Evolutionary conservation across 2,329 filamentous ascomycete species (phyloP), one percentile per base, ranked within the genome.

Genomic region (Aspergillus sp.): DNA sequence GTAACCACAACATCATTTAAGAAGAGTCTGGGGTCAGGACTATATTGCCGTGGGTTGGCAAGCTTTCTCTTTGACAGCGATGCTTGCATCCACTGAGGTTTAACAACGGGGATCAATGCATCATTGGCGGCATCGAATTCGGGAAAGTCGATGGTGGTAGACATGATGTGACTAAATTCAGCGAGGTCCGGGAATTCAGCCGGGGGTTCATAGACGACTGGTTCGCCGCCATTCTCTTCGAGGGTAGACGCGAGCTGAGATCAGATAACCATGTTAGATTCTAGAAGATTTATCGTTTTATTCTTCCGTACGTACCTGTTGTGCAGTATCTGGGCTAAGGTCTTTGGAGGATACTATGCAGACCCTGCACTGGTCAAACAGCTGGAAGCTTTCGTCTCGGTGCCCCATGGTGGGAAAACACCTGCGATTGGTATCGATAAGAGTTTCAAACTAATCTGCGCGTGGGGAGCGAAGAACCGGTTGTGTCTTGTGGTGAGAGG

Each of bases 141-240:
- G n/a, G 90, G 87, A 66, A 99, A 99, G 72, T 99, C 92, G 74
- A 91, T 89, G 1, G 89, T 93, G 58, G 87, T 86, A 56, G 93
- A 83, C 62, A 91, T 79, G 59, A 91, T 83, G 70, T 90, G 87
- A 6, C 83, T 87, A 59, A 86, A 78, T 53, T 81, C 73, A 44
- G 74, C 68, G 12, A 83, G 70, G 3, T 74, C 64, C 15, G 72
- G 70, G 39, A 74, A 71, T 13, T 70, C 63, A 13, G 70, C 68
- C 9, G 72, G 73, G 3, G 73, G 68, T 41, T 76, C 61, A 61
- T 76, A 74, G 33, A 78, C 71, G 37, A 79, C 64, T 13, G 80
- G 75, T 48, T 77, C 76, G 20, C 80, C 85, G 49, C 80, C 82
- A 64, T 81, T 72, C 58, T 77, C 68, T 59, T 75, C 70, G 45